Conservation (phyloP, 331 rosid genomes). For the Acacia pycnantha region DNA sequence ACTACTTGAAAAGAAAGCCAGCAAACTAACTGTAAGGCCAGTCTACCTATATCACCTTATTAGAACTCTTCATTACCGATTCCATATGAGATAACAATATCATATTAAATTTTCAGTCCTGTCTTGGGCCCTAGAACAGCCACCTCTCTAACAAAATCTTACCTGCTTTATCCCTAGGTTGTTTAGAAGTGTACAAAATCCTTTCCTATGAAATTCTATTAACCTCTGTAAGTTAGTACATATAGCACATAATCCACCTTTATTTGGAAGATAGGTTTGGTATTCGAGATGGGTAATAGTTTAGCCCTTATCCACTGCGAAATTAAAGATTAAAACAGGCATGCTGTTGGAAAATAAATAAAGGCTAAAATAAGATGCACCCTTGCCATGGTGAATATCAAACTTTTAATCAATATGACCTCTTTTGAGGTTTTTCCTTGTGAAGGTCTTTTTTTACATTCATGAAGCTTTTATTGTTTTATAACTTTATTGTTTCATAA, state of each 20-base stretch:
- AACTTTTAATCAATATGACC: neutral
- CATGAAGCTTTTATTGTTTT: conserved; percentile 5
- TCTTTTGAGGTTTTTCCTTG: conserved; percentile 10
- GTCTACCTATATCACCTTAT: neutral
- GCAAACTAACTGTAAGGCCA: neutral
- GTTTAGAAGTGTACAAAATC: neutral
- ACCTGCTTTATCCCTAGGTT: neutral
- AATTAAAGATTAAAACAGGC: neutral
- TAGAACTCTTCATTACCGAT: neutral
- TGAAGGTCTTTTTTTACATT: conserved; percentile 18
- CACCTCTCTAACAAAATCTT: neutral
- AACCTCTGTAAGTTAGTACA: neutral
- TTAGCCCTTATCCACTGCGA: neutral
- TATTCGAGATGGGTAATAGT: neutral
- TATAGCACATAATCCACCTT: neutral
- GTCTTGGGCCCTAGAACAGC: neutral
- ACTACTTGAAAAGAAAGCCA: neutral
- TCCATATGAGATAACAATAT: neutral
- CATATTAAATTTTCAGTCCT: neutral
- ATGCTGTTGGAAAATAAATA: neutral
- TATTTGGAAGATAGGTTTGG: neutral
- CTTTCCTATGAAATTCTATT: neutral
- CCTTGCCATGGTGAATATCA: neutral
- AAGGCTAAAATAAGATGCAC: neutral
- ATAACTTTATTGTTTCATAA: conserved; percentile 31